Evolutionary conservation across 73 alveolate species (phyloP), one percentile per base, ranked within the genome.

Genomic region (Tetrahymena malaccensis): DNA sequence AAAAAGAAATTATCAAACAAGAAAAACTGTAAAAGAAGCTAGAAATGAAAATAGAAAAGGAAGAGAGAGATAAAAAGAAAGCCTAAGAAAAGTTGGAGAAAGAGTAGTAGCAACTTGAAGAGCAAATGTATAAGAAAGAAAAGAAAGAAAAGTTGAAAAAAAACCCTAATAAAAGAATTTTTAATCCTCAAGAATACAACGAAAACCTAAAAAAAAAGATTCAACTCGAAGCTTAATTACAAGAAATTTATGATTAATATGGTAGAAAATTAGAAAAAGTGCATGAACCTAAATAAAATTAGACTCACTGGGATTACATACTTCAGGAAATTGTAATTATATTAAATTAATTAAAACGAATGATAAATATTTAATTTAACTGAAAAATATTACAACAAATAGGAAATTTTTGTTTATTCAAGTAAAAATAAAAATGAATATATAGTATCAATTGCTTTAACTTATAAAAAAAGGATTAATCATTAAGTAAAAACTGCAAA

Each of bases 251-350:
- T 21, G 95, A 89, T 34, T 17, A 95, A 34, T 95, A 85, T 95
- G 97, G 97, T 13, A 95, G 85, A 35, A 44, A 85, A 85, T 89
- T 94, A 38, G 97, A 95, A 85, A 95, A 50, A 34, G 94, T 85
- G 38, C 43, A 44, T 4, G 97, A 95, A 25, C 97, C 97, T 1
- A 95, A 95, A 44, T 34, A 43, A 35, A 95, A 70, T 33, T 22
- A 95, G 93, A 85, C 93, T 55, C 93, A 94, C 55, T 95, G 97
- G 97, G 94, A 95, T 85, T 89, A 95, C 89, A 83, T 95, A 17
- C 17, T 95, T 6, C 57, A 95, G 43, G 97, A 95, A 93, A 89
- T 95, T 84, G 97, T 95, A 95, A 70, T n/a, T n/a, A n/a, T 1
- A 31, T 40, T 40, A 6, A 4, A 7, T 40, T 40, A 2, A 7